These are phyloP conservation scores for Glebionis coronaria DNA, from an alignment of 129 eudicot species.

Conservation along the genomic window DNA sequence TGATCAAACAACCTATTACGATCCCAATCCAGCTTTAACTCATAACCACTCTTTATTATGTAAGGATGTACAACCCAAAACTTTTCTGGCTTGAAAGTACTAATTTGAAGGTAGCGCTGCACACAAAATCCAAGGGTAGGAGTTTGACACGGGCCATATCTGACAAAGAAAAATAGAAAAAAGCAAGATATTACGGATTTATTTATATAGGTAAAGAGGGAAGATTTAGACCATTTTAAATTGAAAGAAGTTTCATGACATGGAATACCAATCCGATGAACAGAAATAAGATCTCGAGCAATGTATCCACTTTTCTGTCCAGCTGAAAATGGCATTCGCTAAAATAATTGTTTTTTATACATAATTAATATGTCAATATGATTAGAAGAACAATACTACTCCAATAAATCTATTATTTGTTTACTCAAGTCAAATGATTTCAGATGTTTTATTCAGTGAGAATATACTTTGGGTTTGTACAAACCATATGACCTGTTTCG, in stretches of 20 bases:
- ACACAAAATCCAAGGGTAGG: constrained; percentile 98
- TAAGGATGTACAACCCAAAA: constrained; percentile 81
- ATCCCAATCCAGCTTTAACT: constrained; percentile 86
- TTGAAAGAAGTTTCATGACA: constrained; percentile 14
- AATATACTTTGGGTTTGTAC: background rate
- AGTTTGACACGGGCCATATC: constrained; percentile 97
- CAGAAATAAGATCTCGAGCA: background rate
- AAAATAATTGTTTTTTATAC: too few relatives aligned
- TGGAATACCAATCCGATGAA: background rate
- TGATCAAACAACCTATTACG: constrained; percentile 77
- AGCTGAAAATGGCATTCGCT: too few relatives aligned
- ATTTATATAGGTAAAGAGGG: background rate
- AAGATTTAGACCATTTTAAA: background rate
- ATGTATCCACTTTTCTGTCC: too few relatives aligned
- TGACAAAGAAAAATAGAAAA: constrained; percentile 31
- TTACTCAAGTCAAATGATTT: background rate
- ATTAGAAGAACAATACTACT: constrained; percentile 6
- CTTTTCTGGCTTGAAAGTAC: constrained; percentile 86
- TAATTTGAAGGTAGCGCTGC: constrained; percentile 82
- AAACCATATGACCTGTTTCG: constrained; percentile 4
- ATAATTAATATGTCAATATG: background rate
- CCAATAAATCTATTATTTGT: background rate
- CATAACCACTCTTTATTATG: constrained; percentile 69
- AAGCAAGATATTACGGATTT: constrained; percentile 12
- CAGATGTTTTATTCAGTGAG: background rate